A percentile compares a stretch with the other conserved stretches of the same genome.
phyloP scores from a whole-genome alignment of 2,329 filamentous ascomycete genomes.

The Rutstroemia sp. region DNA sequence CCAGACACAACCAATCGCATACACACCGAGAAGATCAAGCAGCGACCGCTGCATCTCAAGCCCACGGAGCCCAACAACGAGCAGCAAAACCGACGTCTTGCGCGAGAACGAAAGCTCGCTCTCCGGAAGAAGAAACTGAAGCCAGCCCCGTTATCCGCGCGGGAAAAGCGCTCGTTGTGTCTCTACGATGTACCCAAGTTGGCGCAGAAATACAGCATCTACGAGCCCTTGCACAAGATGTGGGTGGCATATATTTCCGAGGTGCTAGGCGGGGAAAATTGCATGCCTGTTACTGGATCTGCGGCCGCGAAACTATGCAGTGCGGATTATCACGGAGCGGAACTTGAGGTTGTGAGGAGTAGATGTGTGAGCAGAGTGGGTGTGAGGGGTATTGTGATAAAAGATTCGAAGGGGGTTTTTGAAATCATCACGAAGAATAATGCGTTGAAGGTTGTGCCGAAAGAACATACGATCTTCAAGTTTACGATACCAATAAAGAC shows the following conservation, averaged over 20 bases:
- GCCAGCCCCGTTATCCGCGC: slow-evolving; percentile 67
- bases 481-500: slow-evolving; percentile 53
- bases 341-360: slow-evolving; percentile 75
- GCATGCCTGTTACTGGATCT: slow-evolving; percentile 15
- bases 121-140: slow-evolving; percentile 37
- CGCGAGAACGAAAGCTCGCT: slow-evolving; percentile 31
- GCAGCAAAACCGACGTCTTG: slow-evolving; percentile 41
- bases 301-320: slow-evolving; percentile 70
- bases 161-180: slow-evolving; percentile 64
- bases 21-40: slow-evolving; percentile 74
- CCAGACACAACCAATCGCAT: slow-evolving; percentile 63
- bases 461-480: slow-evolving; percentile 81
- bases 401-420: slow-evolving; percentile 80
- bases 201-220: slow-evolving; percentile 66
- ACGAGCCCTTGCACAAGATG: slow-evolving; percentile 66
- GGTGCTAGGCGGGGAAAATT: slow-evolving; percentile 42
- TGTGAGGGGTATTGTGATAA: slow-evolving; percentile 75
- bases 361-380: slow-evolving; percentile 76
- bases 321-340: slow-evolving; percentile 86
- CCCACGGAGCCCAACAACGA: slow-evolving; percentile 48
- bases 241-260: slow-evolving; percentile 86
- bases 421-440: slow-evolving; percentile 68
- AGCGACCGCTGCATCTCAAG: slow-evolving; percentile 72
- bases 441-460: slow-evolving; percentile 72
- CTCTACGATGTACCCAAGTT: slow-evolving; percentile 67